A percentile compares a stretch with the other conserved stretches of the same genome.
phyloP scores from a whole-genome alignment of 73 alveolate species.

The Tetrahymena borealis region DNA sequence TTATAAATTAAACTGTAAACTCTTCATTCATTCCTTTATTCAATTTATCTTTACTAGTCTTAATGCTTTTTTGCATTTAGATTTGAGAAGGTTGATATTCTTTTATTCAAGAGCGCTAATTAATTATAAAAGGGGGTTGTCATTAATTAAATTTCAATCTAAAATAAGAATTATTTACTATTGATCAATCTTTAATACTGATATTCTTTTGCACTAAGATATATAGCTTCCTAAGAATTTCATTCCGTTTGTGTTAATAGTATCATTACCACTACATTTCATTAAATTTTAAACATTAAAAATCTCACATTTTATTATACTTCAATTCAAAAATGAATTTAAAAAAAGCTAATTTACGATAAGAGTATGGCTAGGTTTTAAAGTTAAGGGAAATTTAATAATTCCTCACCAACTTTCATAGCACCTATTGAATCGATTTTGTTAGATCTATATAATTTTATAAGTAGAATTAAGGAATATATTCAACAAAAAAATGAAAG shows the following conservation, averaged over 20 bases:
- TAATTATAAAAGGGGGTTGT: neutral
- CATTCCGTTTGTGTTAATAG: neutral
- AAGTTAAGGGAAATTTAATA: neutral
- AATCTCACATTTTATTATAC: neutral
- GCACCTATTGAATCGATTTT: neutral
- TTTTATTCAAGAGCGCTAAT: neutral
- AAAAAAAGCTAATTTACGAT: neutral
- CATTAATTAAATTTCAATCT: neutral
- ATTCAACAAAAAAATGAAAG: neutral
- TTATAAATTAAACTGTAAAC: neutral
- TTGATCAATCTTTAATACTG: neutral
- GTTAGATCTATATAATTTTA: neutral
- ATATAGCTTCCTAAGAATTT: neutral
- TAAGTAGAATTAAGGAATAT: neutral
- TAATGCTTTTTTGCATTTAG: neutral
- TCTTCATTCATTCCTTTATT: neutral
- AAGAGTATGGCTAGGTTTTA: neutral
- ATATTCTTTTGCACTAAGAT: neutral
- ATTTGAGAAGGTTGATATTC: neutral
- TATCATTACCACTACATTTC: neutral
- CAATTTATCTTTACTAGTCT: neutral
- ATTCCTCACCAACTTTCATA: neutral
- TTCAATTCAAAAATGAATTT: neutral
- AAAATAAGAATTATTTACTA: neutral
- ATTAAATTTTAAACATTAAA: neutral